Conservation (phyloP, 257 asterid genomes). For the Henckelia pumila region DNA sequence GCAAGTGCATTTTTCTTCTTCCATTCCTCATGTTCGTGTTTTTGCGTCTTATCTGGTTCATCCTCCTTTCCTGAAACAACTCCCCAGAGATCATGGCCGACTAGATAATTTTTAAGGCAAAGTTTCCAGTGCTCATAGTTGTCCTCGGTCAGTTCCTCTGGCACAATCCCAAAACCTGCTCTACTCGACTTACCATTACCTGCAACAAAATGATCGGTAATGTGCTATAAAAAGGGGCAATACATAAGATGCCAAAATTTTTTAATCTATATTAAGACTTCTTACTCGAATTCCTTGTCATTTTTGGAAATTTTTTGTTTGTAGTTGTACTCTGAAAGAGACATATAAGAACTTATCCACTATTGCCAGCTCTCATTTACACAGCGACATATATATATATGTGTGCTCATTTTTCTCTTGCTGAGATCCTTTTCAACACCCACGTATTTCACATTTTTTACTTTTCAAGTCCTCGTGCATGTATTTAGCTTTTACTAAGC, state of each 20-base stretch:
- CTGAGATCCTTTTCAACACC: too few species aligned
- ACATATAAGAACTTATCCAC: neutral
- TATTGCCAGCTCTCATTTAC: neutral
- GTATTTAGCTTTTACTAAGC: too few species aligned
- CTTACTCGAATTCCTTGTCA: slow-evolving; percentile 2
- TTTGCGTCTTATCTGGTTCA: slow-evolving; percentile 26
- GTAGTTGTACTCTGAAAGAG: neutral
- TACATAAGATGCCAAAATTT: neutral
- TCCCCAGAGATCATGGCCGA: slow-evolving; percentile 46
- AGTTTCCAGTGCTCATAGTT: slow-evolving; percentile 43
- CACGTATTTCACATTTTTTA: too few species aligned
- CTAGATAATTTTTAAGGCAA: slow-evolving; percentile 39
- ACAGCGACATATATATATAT: neutral
- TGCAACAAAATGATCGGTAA: neutral
- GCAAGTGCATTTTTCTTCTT: slow-evolving; percentile 40
- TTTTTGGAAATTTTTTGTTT: neutral
- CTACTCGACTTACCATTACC: slow-evolving; percentile 6
- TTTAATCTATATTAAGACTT: neutral
- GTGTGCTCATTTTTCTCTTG: too few species aligned
- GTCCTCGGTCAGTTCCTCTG: slow-evolving; percentile 35
- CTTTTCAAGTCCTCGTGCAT: too few species aligned
- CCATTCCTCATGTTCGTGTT: slow-evolving; percentile 37
- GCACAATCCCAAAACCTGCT: slow-evolving; percentile 32
- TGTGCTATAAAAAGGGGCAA: too few species aligned
- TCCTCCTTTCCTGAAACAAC: slow-evolving; percentile 39